Evolutionary conservation across 306 rosid species (phyloP), one percentile per base, ranked within the genome.

Genomic region (Quercus parvula): DNA sequence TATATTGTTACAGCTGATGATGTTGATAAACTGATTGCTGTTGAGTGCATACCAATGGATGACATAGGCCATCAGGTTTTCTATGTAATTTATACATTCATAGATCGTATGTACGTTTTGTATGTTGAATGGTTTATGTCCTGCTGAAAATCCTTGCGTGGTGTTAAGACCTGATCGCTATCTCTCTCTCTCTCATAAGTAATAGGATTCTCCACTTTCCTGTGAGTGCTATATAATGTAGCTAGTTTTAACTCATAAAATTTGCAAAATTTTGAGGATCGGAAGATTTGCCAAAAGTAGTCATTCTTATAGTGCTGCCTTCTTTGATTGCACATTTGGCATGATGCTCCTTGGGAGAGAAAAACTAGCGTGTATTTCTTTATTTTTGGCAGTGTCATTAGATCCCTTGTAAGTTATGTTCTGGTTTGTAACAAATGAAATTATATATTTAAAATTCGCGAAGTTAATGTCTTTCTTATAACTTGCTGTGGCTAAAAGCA

Each of bases 31-130:
- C 77, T 89, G 86, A 89, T 95, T 57, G 97, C 98, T 46, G 98
- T 95, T 64, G 99, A 95, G 86, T 95, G 99, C 87, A 95, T 95
- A 85, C 99, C 99, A 58, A 95, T 95, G 96, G 93, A 95, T 81
- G 99, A 92, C 41, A 81, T 85, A 80, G 99, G 98, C 87, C 91
- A 63, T 66, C 99, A 95, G 99, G 99, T 95, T 83, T 84, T 85
- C 78, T 72, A 66, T 52, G 72, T 76, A 51, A n/a, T 61, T 82
- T 41, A 5, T 70, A 71, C 66, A 55, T 56, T 33, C 68, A 72
- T 49, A 41, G 75, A 35, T 75, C 28, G 63, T 30, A 30, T 74
- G 35, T 67, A 19, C 44, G 56, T 68, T 55, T 18, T 44, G 69
- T 74, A 38, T 30, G 72, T 35, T 66, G 58, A 59, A 46, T 28